Evolutionary conservation across 139 green algal species (phyloP), one percentile per base, ranked within the genome.

Genomic region (Auxenochlorella pyrenoidosa): DNA sequence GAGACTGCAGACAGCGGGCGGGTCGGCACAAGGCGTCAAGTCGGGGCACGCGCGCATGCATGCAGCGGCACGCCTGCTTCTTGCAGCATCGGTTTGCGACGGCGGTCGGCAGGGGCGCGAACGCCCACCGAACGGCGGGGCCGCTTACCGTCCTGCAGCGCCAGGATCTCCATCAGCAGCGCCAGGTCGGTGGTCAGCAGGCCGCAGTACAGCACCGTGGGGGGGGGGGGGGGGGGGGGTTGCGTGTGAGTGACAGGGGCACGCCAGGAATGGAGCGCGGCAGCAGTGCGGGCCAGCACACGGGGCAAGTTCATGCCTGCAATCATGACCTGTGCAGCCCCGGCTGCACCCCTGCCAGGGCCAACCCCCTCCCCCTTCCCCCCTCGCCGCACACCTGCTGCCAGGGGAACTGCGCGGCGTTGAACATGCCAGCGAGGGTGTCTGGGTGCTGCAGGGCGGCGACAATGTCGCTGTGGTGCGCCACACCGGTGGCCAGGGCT

Each of bases 91-190:
- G n/a, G n/a, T n/a, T n/a, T n/a, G n/a, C n/a, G n/a, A n/a, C n/a
- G n/a, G n/a, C n/a, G n/a, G n/a, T n/a, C n/a, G n/a, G n/a, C n/a
- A n/a, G n/a, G n/a, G n/a, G n/a, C n/a, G n/a, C n/a, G n/a, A n/a
- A n/a, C n/a, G n/a, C n/a, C n/a, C n/a, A n/a, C n/a, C n/a, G n/a
- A n/a, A n/a, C n/a, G n/a, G n/a, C n/a, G n/a, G n/a, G n/a, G n/a
- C n/a, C n/a, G n/a, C n/a, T n/a, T n/a, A n/a, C n/a, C n/a, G 81
- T 92, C 80, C 30, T 95, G 88, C 54, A 97, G 89, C n/a, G 94
- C 94, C n/a, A 95, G 71, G 26, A 94, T 30, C 91, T 96, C 94
- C 78, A 95, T 92, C 58, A 95, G 82, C 36, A 96, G 90, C 34
- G 91, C 94, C n/a, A 91, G 44, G 68, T 95, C 92, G 38, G 94